A percentile compares a stretch with the other conserved stretches of the same genome.
These are phyloP conservation scores for Euptelea pleiosperma DNA, from an alignment of 164 flowering plant species.

Conservation along the genomic window DNA sequence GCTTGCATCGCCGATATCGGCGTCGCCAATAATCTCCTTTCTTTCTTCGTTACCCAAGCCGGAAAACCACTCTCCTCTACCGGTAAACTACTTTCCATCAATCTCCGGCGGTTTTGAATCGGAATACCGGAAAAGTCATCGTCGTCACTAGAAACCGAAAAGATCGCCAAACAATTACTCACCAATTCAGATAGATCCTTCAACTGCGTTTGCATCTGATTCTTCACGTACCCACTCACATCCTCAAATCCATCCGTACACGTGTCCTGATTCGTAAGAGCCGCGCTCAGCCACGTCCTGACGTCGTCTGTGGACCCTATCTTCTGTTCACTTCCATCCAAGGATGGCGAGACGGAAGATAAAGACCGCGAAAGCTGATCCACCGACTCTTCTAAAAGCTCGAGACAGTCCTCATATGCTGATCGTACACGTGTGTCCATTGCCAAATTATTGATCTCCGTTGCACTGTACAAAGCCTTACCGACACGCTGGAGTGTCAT, in stretches of 20 bases:
- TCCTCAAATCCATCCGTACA: conserved; percentile 69
- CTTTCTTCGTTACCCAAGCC: conserved; percentile 53
- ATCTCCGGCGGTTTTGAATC: conserved; percentile 55
- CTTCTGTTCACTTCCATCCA: neutral
- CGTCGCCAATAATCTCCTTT: conserved; percentile 41
- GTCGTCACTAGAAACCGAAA: conserved; percentile 41
- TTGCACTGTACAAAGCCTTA: conserved; percentile 47
- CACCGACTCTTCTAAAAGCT: conserved; percentile 71
- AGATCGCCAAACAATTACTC: conserved; percentile 78
- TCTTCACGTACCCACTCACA: conserved; percentile 46
- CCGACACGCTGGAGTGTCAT: conserved; percentile 64
- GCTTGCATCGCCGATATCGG: conserved; percentile 56
- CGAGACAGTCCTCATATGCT: conserved; percentile 80
- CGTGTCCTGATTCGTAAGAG: conserved; percentile 92
- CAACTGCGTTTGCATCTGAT: conserved; percentile 35
- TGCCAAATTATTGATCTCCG: conserved; percentile 33
- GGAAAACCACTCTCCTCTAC: conserved; percentile 49
- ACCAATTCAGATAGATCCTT: conserved; percentile 48
- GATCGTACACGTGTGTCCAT: conserved; percentile 54
- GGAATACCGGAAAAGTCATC: conserved; percentile 65
- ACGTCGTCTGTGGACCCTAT: conserved; percentile 53
- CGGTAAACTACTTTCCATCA: conserved; percentile 29
- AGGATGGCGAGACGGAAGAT: conserved; percentile 23
- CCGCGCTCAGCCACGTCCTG: conserved; percentile 91
- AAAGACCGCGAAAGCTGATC: conserved; percentile 64